phyloP scores from a whole-genome alignment of 2,329 filamentous ascomycete species.

The Colletotrichum sp. region DNA sequence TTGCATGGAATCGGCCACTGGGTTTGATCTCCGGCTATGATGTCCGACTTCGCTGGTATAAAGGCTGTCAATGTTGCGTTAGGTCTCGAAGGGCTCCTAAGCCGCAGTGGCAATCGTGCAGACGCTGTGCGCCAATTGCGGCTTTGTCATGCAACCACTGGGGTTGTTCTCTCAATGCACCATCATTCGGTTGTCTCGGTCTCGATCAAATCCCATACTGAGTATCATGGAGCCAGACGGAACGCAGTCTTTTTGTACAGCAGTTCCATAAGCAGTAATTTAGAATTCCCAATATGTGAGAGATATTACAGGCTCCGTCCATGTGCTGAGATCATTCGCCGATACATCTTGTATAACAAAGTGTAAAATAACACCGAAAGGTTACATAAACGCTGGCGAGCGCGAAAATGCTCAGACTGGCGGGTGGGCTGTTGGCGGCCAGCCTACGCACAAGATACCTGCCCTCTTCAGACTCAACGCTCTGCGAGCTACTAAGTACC shows the following conservation, averaged over 20 bases:
- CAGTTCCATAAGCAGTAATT: background rate
- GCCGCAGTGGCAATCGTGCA: fast-evolving
- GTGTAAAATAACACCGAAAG: too few species aligned
- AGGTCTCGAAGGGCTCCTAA: background rate
- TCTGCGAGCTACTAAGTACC: too few species aligned
- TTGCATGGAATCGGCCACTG: background rate
- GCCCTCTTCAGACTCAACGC: too few species aligned
- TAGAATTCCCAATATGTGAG: background rate
- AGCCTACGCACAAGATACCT: too few species aligned
- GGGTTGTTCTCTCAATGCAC: background rate
- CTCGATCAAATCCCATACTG: background rate
- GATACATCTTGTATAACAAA: too few species aligned
- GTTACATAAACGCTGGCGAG: too few species aligned
- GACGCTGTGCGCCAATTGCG: background rate
- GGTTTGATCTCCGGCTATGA: background rate
- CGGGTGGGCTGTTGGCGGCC: fast-evolving
- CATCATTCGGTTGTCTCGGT: fast-evolving
- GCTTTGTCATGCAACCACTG: background rate
- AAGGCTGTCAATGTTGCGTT: background rate
- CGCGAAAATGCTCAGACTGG: too few species aligned
- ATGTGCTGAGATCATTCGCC: background rate
- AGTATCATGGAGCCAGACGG: background rate
- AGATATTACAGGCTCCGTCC: background rate
- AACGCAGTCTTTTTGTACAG: background rate
- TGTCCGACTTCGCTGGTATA: background rate